Evolutionary conservation across 2,329 filamentous ascomycete species (phyloP), one percentile per base, ranked within the genome.

Genomic region (Venturiaceae sp.): DNA sequence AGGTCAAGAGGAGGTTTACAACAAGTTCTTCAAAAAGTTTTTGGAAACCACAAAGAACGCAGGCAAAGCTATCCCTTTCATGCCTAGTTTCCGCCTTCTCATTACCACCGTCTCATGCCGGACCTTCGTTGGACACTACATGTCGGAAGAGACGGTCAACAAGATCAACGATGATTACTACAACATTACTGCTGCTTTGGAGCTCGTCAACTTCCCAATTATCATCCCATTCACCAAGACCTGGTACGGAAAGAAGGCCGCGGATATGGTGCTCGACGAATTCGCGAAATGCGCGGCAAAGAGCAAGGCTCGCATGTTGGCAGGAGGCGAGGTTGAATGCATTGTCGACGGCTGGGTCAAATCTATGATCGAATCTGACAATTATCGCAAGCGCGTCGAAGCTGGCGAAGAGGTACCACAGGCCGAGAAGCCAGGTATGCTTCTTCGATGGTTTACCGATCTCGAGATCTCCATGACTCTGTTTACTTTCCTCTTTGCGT

Each of bases 181-280:
- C 75, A 83, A 92, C 63, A 95, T 97, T 70, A 97, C 94, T 14
- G 92, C 88, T 60, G 94, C 94, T 23, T 83, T 97, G 65, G 94
- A 99, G 74, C 83, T 97, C 52, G 94, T 99, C 79, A 97, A 97
- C 79, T 96, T 97, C 79, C 92, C 94, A 60, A 88, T 97, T 75
- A 96, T 97, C 70, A 75, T 97, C 41, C 92, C 92, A 39, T 97
- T 83, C 79, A 96, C 92, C 70, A 92, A 91, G 79, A 91, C 91
- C 5, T 97, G 91, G 91, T 95, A 95, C 69, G 94, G 92, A 66
- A 96, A 96, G 82, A 95, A 92, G 77, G 90, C 91, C 32, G 86
- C 92, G 60, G 90, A 96, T 68, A 90, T 95, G 85, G 90, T 96
- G 34, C 79, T 97, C 64, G 82, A 81, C 53, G 92, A 96, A 71